Conservation (phyloP, 495 filamentous ascomycete genomes). For the Oleoguttula mirabilis region DNA sequence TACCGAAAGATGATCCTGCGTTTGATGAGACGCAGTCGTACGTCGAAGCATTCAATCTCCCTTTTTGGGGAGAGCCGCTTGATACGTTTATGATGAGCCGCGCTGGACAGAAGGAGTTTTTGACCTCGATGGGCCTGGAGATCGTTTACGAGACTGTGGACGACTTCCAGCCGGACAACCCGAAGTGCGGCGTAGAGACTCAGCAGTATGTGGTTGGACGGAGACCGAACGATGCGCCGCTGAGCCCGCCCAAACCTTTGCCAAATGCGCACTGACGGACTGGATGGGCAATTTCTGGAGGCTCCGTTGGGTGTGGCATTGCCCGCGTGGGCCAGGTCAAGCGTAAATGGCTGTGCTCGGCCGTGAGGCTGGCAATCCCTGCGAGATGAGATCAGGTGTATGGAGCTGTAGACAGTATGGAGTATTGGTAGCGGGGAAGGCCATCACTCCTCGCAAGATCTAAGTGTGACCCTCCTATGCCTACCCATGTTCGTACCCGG, state of each 20-base stretch:
- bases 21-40: not conserved
- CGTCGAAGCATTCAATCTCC: not conserved
- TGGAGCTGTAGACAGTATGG: too few relatives aligned
- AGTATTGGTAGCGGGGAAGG: too few relatives aligned
- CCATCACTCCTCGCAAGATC: too few relatives aligned
- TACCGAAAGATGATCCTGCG: not conserved
- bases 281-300: too few relatives aligned
- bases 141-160: not conserved
- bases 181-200: not conserved
- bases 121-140: slow-evolving; percentile 1
- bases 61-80: not conserved
- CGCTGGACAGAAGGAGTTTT: not conserved
- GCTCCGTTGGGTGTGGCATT: too few relatives aligned
- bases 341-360: too few relatives aligned
- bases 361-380: too few relatives aligned
- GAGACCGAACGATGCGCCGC: not conserved
- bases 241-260: not conserved
- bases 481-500: too few relatives aligned
- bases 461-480: too few relatives aligned
- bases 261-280: not conserved
- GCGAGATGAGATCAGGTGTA: too few relatives aligned
- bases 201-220: not conserved
- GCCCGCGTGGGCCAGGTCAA: too few relatives aligned
- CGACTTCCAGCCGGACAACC: not conserved
- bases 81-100: not conserved